Conservation (phyloP, 2,329 filamentous ascomycete species). For the Diaporthe humulicola region DNA sequence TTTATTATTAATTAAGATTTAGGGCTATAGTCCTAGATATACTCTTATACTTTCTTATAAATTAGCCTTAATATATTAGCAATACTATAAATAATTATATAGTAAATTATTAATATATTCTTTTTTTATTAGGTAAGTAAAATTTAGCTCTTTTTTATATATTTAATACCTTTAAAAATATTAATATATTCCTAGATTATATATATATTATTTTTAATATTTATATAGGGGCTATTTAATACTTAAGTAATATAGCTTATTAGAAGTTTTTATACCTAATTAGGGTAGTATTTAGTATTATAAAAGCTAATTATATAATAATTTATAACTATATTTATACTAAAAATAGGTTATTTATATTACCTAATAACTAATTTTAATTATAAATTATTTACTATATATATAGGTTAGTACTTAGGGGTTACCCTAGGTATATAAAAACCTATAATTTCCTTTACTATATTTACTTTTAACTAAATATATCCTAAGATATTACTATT, state of each 20-base stretch:
- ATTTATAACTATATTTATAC: not conserved
- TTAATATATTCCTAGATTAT: not conserved
- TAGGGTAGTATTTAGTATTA: not conserved
- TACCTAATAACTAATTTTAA: not conserved
- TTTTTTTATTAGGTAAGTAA: not conserved
- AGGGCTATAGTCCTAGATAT: not conserved
- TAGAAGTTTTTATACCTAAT: not conserved
- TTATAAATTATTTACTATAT: not conserved
- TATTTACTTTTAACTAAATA: too few species aligned
- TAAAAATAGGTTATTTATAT: not conserved
- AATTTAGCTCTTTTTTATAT: not conserved
- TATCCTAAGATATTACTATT: too few species aligned
- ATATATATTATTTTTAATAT: not conserved
- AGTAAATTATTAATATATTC: not conserved
- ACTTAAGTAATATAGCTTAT: not conserved
- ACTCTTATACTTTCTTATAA: not conserved
- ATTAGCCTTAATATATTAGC: not conserved
- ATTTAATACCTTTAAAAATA: not conserved
- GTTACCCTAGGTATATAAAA: not conserved
- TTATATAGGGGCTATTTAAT: not conserved
- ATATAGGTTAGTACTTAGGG: not conserved
- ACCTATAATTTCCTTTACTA: not conserved
- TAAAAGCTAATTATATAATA: not conserved
- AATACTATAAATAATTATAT: not conserved
- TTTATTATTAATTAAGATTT: not conserved